Evolutionary conservation across 352 stramenopile genomes (phyloP).

Genomic region (Globisporangium radiosum): DNA sequence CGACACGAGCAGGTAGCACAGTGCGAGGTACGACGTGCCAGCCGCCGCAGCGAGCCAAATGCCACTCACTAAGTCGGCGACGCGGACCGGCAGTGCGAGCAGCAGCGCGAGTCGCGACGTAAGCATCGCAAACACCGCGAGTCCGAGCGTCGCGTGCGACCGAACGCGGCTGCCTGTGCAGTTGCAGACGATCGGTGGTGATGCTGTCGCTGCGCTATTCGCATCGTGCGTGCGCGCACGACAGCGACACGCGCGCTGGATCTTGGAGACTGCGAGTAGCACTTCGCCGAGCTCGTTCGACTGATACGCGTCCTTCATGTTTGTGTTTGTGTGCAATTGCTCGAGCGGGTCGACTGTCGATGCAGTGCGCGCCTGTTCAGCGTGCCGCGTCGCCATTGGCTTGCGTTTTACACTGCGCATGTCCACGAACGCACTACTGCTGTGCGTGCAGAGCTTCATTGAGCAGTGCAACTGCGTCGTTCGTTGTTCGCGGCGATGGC

Average conservation of each 20-base stretch:
- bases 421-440: conserved; percentile 7
- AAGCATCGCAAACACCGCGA: conserved; percentile 24
- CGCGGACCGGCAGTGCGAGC: conserved; percentile 24
- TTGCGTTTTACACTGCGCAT: background rate
- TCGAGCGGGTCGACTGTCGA: background rate
- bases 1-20: conserved; percentile 35
- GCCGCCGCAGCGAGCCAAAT: conserved; percentile 43
- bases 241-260: conserved; percentile 12
- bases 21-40: conserved; percentile 36
- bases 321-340: conserved; percentile 6
- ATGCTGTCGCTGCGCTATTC: conserved; percentile 2
- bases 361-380: background rate
- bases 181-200: conserved; percentile 9
- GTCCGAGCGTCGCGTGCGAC: conserved; percentile 21
- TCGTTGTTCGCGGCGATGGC: background rate
- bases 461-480: background rate
- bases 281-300: conserved; percentile 41
- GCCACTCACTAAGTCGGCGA: conserved; percentile 44
- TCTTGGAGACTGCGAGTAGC: conserved; percentile 31
- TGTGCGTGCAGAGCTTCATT: conserved; percentile 9
- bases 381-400: conserved; percentile 4
- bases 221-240: conserved; percentile 2
- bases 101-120: conserved; percentile 23
- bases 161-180: background rate
- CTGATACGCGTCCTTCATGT: conserved; percentile 13